phyloP scores from a whole-genome alignment of 192 early-diverging fungal species.

The Linnemannia elongata region DNA sequence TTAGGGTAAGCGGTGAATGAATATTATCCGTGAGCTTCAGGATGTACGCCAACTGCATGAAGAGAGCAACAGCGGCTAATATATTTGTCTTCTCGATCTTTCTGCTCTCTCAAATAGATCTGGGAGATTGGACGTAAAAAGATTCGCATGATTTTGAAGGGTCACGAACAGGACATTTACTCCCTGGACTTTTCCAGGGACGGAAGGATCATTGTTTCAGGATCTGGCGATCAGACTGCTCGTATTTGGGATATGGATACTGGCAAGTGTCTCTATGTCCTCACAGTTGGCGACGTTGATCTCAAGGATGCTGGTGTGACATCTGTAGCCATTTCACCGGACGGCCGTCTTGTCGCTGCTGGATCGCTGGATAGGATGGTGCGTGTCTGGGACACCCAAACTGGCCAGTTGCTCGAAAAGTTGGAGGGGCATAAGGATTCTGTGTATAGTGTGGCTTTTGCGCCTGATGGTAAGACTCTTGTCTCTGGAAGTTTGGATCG shows the following conservation, averaged over 20 bases:
- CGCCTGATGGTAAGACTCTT: constrained; percentile 91
- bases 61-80: not conserved
- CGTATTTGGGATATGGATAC: constrained; percentile 90
- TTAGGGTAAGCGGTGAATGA: constrained; percentile 70
- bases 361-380: constrained; percentile 95
- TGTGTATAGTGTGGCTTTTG: constrained; percentile 96
- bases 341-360: constrained; percentile 87
- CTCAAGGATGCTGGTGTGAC: constrained; percentile 95
- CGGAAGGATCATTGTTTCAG: constrained; percentile 90
- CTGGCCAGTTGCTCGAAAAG: constrained; percentile 85
- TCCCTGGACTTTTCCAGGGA: constrained; percentile 94
- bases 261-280: constrained; percentile 77
- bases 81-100: not conserved
- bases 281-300: constrained; percentile 85
- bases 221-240: constrained; percentile 87
- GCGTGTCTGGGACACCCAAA: constrained; percentile 90
- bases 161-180: constrained; percentile 98
- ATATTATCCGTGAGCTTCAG: not conserved
- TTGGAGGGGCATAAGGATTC: constrained; percentile 96
- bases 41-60: not conserved
- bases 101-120: constrained; percentile 55
- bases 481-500: constrained; percentile 94
- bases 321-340: constrained; percentile 93
- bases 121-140: constrained; percentile 76
- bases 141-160: constrained; percentile 78